A percentile compares a stretch with the other conserved stretches of the same genome.
These are phyloP conservation scores for Nannochloropsis salina DNA, from an alignment of 108 stramenopile species.

Conservation along the genomic window DNA sequence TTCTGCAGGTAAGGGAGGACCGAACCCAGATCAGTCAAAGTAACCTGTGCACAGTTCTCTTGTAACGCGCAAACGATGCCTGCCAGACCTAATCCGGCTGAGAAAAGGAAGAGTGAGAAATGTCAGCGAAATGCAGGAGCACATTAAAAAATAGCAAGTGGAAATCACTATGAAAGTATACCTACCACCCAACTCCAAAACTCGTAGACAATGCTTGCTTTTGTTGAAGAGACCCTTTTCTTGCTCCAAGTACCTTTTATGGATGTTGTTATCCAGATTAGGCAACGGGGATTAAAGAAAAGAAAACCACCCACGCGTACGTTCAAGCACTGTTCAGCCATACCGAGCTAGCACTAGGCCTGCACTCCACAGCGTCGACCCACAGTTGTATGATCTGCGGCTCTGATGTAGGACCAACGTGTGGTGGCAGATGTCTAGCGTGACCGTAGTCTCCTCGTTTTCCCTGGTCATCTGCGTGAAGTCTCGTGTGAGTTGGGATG, in stretches of 20 bases:
- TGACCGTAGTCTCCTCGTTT: background rate
- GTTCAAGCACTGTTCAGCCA: background rate
- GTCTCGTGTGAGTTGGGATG: too few species aligned
- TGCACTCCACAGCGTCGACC: background rate
- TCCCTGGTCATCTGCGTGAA: too few species aligned
- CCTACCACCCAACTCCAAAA: background rate
- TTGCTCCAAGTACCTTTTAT: background rate
- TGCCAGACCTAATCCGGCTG: background rate
- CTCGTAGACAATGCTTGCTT: background rate
- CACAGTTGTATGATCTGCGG: background rate
- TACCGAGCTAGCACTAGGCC: background rate
- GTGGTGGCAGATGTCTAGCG: background rate
- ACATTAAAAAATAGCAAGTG: background rate
- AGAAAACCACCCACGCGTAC: too few species aligned
- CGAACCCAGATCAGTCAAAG: background rate
- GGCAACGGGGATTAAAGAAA: too few species aligned
- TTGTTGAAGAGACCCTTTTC: background rate
- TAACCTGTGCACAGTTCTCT: background rate
- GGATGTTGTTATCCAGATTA: background rate
- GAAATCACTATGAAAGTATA: background rate
- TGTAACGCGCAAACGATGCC: background rate
- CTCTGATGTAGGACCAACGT: background rate
- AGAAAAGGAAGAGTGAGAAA: background rate
- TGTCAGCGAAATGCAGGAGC: background rate
- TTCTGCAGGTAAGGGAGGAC: background rate